phyloP scores from a whole-genome alignment of 208 protist genomes.

The Trypanosoma melophagium region DNA sequence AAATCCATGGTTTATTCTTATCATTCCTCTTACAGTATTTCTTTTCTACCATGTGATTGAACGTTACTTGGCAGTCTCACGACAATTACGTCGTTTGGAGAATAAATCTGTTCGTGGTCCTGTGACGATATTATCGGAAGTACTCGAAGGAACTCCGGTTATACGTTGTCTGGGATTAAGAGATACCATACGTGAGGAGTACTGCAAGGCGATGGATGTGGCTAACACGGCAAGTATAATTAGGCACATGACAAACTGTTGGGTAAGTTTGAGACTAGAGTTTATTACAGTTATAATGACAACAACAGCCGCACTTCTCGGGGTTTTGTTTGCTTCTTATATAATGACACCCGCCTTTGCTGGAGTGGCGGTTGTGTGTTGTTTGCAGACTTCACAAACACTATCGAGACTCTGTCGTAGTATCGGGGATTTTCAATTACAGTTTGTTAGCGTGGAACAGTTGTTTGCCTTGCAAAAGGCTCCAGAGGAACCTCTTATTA shows the following conservation, averaged over 20 bases:
- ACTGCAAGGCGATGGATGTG: conserved; percentile 61
- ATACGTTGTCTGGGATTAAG: conserved; percentile 60
- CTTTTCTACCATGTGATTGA: conserved; percentile 48
- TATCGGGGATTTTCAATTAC: conserved; percentile 60
- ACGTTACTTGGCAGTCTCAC: conserved; percentile 46
- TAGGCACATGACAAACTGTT: conserved; percentile 53
- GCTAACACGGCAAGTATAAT: conserved; percentile 61
- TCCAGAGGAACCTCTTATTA: conserved; percentile 36
- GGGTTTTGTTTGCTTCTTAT: conserved; percentile 52
- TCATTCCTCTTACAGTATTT: conserved; percentile 47
- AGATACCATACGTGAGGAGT: conserved; percentile 66
- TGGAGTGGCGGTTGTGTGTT: conserved; percentile 61
- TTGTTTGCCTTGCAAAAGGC: conserved; percentile 53
- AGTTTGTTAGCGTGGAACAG: conserved; percentile 58
- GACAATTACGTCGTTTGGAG: conserved; percentile 61
- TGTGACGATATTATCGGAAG: conserved; percentile 55
- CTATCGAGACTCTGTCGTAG: conserved; percentile 56
- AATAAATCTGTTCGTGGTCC: conserved; percentile 41
- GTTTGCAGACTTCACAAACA: conserved; percentile 53
- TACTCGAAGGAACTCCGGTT: conserved; percentile 46
- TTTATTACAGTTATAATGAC: conserved; percentile 42
- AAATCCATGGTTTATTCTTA: conserved; percentile 60
- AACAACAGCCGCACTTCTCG: conserved; percentile 43
- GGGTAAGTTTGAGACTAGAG: conserved; percentile 59
- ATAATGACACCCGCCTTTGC: conserved; percentile 50